Evolutionary conservation across 257 asterid species (phyloP), one percentile per base, ranked within the genome.

Genomic region (Plantago major): DNA sequence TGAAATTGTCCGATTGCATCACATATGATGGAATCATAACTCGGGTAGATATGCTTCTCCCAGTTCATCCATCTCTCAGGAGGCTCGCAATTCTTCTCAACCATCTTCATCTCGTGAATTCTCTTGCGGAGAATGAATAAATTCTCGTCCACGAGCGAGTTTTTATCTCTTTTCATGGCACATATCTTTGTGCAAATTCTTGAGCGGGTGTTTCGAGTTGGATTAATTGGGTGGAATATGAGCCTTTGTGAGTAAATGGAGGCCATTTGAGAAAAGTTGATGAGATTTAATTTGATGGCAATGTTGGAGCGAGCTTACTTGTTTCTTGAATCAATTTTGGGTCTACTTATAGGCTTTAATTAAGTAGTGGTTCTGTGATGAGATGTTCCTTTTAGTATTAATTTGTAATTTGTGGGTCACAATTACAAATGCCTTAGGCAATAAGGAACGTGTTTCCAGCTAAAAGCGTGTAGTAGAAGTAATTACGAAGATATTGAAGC

Each of bases 1-100:
- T 84, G 91, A 72, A 84, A 57, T 2, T 60, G 73, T 8, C 81
- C 81, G 62, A 81, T 58, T 1, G 66, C 78, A 5, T 84, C 81
- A 61, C 81, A 81, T 26, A 81, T 68, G 14, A 75, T 18, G 54
- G 71, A 53, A 46, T 78, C 87, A n/a, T 84, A 74, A 60, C 40
- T 46, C 56, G 60, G 33, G 67, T 79, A 84, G 3, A 60, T 53
- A 38, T 58, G 64, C 55, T 65, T 81, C 78, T 84, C 88, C 92
- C 88, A 84, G 4, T 62, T 82, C 84, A 77, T 84, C 88, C 88
- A 84, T 13, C 77, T 82, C n/a, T 5, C 44, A 0, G 84, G 88
- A 5, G 82, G 72, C 74, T 74, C 84, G 28, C 63, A 52, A 4
- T 76, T 66, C 43, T 58, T 59, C 74, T 78, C 85, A 7, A 30